Base-by-base conservation (phyloP, 2,329 filamentous ascomycete species). In the Clonostachys rosea region DNA sequence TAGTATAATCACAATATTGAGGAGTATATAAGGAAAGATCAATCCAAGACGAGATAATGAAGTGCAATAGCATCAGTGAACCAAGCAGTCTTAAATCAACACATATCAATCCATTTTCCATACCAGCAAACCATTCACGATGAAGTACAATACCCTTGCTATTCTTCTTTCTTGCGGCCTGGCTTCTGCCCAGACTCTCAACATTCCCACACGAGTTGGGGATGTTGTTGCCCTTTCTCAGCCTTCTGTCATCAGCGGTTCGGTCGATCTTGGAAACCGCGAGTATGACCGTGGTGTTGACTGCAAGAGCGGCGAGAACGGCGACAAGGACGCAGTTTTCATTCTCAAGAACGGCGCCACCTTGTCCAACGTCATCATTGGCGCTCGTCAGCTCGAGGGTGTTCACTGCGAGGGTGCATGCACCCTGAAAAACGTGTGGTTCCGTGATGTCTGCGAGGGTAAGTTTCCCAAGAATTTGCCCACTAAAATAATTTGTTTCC, bases 281-380 rank as follows among this genome's bases (percentile, higher is more conserved):
- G 54, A 56, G 47, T 56, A 49, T 37, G 54, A 56, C 47, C 52
- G 54, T 6, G 54, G 54, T 30, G 49, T 49, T n/a, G 5, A 41
- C 13, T 56, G 52, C 39, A 45, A 53, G 43, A 52, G 46, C 12
- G 52, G 54, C 11, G 61, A 59, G 45, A 59, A 53, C 40, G 57
- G 56, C 11, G 50, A 57, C 40, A 47, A 47, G 14, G 56, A 52
- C 44, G 72, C 76, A 40, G 74, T 79, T 57, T 79, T 79, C 67
- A 65, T 74, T 50, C 63, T 80, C 46, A 64, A 71, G 57, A 62
- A 69, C 44, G 75, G 75, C 30, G 76, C 69, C 30, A 74, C 66
- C 17, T 61, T 79, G 18, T 70, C 67, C 51, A 78, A 78, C 54
- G 74, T 73, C 57, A 76, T 79, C 55, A 78, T 78, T 44, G 74